Evolutionary conservation across 2,329 filamentous ascomycete genomes (phyloP).

Genomic region (Aspergillus uvarum): DNA sequence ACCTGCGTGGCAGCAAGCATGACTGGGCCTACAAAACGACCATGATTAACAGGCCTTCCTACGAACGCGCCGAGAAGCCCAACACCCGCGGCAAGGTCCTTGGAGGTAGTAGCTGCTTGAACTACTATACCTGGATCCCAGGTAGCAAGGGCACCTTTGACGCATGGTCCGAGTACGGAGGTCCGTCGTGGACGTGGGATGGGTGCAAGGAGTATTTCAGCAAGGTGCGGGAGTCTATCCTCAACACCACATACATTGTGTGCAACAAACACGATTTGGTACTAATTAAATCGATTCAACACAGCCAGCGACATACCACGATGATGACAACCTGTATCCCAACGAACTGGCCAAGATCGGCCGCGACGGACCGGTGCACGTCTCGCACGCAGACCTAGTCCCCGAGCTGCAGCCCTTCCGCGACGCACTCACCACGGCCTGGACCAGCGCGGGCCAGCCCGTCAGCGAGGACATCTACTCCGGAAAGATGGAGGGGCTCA

Average conservation of each 20-base stretch:
- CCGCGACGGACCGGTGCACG: neutral
- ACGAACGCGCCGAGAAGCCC: slow-evolving; percentile 3
- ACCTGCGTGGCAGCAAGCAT: neutral
- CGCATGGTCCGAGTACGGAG: neutral
- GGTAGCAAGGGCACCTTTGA: slow-evolving; percentile 2
- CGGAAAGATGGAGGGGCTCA: neutral
- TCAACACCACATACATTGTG: no score
- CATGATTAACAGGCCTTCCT: neutral
- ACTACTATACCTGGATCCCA: slow-evolving; percentile 1
- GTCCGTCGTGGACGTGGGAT: neutral
- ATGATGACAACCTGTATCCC: slow-evolving; percentile 1
- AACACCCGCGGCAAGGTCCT: slow-evolving; percentile 1
- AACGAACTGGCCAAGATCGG: neutral
- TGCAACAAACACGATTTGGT: no score
- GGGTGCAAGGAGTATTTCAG: slow-evolving; percentile 1
- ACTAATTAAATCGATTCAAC: no score
- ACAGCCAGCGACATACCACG: slow-evolving; percentile 1
- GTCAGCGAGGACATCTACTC: slow-evolving; percentile 1
- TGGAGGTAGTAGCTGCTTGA: neutral
- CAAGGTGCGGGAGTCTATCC: neutral
- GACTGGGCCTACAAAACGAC: slow-evolving; percentile 1
- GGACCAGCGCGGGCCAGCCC: neutral
- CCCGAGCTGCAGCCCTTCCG: slow-evolving; percentile 1
- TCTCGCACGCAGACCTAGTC: slow-evolving; percentile 1
- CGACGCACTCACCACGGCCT: neutral